Percentiles rank a stretch among this genome's conserved stretches.
These are phyloP conservation scores for Trametes hirsuta DNA, from an alignment of 1,284 basidiomycete genomes.

Conservation along the genomic window DNA sequence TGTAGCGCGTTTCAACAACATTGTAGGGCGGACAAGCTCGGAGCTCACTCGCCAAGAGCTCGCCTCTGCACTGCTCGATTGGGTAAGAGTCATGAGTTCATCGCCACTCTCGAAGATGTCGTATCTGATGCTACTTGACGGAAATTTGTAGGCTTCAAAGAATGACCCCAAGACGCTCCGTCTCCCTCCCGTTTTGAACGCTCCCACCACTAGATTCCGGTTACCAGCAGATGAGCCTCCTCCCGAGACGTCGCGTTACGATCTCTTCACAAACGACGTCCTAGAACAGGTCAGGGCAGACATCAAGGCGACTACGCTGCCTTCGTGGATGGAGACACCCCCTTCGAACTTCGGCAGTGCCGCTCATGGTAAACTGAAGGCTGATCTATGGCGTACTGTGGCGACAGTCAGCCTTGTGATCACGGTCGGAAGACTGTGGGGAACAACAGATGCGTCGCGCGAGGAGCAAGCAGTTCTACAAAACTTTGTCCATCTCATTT, in stretches of 20 bases:
- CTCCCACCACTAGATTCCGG: neutral
- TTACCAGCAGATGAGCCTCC: neutral
- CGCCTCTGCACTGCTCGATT: neutral
- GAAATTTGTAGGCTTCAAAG: too few species aligned
- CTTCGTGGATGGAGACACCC: constrained; percentile 32
- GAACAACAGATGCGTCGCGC: neutral
- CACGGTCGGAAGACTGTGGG: constrained; percentile 41
- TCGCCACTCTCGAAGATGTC: too few species aligned
- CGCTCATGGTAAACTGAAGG: constrained; percentile 38
- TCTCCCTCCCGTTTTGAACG: neutral
- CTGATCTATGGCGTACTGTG: constrained; percentile 41
- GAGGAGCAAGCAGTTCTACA: constrained; percentile 31
- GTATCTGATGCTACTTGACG: too few species aligned
- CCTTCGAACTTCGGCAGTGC: constrained; percentile 36
- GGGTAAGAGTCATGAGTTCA: too few species aligned
- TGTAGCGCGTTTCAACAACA: neutral
- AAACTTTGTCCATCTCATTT: constrained; percentile 43
- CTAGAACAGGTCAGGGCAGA: constrained; percentile 19
- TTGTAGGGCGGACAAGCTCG: neutral
- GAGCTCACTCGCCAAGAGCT: neutral
- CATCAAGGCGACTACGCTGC: constrained; percentile 17
- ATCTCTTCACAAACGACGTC: constrained; percentile 3
- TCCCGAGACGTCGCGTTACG: neutral
- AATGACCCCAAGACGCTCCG: neutral
- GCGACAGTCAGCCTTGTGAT: constrained; percentile 35